Percentiles rank a stretch among this genome's conserved stretches.
These are phyloP conservation scores for Hypomyces rosellus DNA, from an alignment of 2,329 filamentous ascomycete species.

Conservation along the genomic window DNA sequence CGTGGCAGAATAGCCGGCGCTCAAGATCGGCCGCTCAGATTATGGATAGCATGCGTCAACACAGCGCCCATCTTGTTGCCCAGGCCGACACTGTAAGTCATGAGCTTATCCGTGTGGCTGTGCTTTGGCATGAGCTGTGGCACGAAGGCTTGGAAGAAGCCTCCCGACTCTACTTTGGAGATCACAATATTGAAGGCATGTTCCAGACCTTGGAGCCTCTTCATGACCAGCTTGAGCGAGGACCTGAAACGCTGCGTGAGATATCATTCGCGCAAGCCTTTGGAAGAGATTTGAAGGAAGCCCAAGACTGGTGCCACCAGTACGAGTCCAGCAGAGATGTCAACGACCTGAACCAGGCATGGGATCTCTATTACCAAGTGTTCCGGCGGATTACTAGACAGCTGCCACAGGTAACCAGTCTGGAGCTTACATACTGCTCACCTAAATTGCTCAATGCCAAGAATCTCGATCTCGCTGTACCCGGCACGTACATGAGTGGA, in stretches of 20 bases:
- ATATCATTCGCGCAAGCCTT: slow-evolving; percentile 98
- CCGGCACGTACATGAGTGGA: slow-evolving; percentile 82
- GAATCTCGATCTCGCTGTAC: slow-evolving; percentile 88
- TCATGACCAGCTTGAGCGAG: slow-evolving; percentile 83
- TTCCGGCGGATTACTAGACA: slow-evolving; percentile 94
- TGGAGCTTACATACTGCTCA: slow-evolving; percentile 95
- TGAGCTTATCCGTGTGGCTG: slow-evolving; percentile 93
- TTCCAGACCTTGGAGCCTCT: slow-evolving; percentile 83
- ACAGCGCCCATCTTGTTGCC: slow-evolving; percentile 86
- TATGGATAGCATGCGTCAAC: slow-evolving; percentile 96
- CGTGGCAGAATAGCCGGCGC: slow-evolving; percentile 69
- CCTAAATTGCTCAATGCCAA: slow-evolving; percentile 82
- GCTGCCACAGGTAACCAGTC: slow-evolving; percentile 81
- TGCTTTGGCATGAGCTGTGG: slow-evolving; percentile 98
- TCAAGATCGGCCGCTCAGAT: slow-evolving; percentile 86
- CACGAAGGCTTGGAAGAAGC: slow-evolving; percentile 97
- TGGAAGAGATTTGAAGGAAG: slow-evolving; percentile 88
- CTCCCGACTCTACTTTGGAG: slow-evolving; percentile 91
- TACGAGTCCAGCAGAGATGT: slow-evolving; percentile 85
- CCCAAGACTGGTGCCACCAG: slow-evolving; percentile 90
- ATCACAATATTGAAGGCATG: slow-evolving; percentile 97
- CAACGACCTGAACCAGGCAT: slow-evolving; percentile 93
- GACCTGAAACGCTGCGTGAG: slow-evolving; percentile 87
- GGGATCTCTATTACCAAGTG: slow-evolving; percentile 98
- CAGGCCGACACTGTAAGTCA: slow-evolving; percentile 94